These are phyloP conservation scores for Scytalidium lignicola DNA, from an alignment of 2,329 filamentous ascomycete species.

Conservation along the genomic window DNA sequence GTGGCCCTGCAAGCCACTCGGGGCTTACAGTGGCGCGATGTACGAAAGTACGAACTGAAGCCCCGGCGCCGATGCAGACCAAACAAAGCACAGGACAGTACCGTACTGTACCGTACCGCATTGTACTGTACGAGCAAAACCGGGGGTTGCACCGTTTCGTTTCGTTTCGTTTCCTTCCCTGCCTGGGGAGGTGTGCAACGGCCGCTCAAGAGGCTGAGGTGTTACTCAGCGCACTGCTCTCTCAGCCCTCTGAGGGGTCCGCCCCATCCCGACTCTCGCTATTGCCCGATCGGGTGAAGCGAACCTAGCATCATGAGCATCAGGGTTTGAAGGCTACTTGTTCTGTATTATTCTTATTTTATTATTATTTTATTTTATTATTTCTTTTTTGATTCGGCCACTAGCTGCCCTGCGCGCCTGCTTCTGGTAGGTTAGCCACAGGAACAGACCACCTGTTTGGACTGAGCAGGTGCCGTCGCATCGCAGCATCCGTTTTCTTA, in stretches of 20 bases:
- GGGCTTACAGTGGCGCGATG: no score
- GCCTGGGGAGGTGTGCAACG: not conserved
- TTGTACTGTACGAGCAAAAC: no score
- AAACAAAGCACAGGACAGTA: no score
- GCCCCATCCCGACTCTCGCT: not conserved
- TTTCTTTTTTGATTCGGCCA: not conserved
- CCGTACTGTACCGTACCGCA: no score
- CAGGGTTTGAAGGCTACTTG: no score
- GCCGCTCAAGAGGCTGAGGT: conserved; percentile 20
- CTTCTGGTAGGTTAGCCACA: conserved; percentile 5
- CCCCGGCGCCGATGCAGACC: no score
- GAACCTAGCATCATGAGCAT: no score
- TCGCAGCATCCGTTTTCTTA: conserved; percentile 3
- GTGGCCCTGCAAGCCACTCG: no score
- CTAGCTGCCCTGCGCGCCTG: not conserved
- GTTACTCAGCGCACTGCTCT: conserved; percentile 21
- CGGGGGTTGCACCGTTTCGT: not conserved
- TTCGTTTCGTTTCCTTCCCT: not conserved
- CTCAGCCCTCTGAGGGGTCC: conserved; percentile 18
- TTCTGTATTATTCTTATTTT: not conserved
- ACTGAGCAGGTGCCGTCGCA: conserved; percentile 7
- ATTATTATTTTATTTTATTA: not conserved
- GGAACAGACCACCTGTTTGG: conserved; percentile 23
- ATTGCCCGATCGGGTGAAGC: not conserved
- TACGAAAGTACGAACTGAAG: no score